Conservation (phyloP, 2,329 filamentous ascomycete genomes). For the Thermothelomyces thermophilus region DNA sequence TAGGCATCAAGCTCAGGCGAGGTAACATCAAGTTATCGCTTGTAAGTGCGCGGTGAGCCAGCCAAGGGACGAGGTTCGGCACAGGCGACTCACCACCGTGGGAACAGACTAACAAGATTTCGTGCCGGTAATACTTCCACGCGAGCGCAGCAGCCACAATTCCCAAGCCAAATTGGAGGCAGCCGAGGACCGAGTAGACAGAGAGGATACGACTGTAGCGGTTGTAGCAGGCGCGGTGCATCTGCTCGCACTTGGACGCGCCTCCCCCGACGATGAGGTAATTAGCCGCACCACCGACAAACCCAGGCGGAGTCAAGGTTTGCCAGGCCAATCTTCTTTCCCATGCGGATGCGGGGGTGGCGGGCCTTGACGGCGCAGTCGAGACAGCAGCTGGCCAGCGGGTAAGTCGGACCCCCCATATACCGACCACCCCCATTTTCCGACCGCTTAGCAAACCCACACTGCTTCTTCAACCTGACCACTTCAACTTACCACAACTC, state of each 20-base stretch:
- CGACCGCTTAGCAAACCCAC: too few species aligned
- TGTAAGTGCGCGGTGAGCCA: too few species aligned
- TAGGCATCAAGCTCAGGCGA: not conserved
- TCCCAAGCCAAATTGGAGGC: constrained; percentile 33
- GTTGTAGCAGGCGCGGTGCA: constrained; percentile 35
- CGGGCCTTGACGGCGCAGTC: constrained; percentile 32
- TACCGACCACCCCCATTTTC: too few species aligned
- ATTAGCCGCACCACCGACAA: constrained; percentile 42
- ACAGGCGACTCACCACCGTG: constrained; percentile 30
- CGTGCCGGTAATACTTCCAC: constrained; percentile 33
- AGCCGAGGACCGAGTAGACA: constrained; percentile 34
- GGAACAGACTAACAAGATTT: constrained; percentile 31
- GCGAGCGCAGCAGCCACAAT: constrained; percentile 33
- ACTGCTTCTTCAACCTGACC: too few species aligned
- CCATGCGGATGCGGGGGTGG: constrained; percentile 34
- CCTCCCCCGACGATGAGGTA: constrained; percentile 30
- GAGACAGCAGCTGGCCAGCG: constrained; percentile 36
- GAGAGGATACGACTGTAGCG: constrained; percentile 34
- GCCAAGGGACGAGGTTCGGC: too few species aligned
- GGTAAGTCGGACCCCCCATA: too few species aligned
- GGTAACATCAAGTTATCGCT: too few species aligned
- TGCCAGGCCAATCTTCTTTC: constrained; percentile 33
- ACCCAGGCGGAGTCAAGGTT: constrained; percentile 32
- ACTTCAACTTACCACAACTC: too few species aligned
- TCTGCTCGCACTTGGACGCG: constrained; percentile 33